Percentiles rank a stretch among this genome's conserved stretches.
Conservation (phyloP, 2,329 filamentous ascomycete species). For the Aspergillus spinulosporus region DNA sequence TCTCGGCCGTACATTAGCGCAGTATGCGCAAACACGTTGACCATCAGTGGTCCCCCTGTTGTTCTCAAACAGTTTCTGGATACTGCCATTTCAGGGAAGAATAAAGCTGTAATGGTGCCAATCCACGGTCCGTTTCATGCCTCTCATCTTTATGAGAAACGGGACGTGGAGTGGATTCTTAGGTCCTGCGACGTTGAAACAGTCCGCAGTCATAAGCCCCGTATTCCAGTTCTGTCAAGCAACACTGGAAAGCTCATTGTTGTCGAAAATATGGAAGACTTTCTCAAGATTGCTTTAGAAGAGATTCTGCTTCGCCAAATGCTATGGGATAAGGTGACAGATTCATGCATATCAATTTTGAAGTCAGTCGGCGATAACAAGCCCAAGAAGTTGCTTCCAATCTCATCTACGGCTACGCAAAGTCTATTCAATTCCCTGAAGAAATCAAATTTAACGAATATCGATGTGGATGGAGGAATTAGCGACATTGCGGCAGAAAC, state of each 20-base stretch:
- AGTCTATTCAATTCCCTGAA: constrained; percentile 35
- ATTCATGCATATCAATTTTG: constrained; percentile 31
- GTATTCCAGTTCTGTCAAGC: constrained; percentile 41
- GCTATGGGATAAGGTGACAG: constrained; percentile 46
- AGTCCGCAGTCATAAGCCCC: constrained; percentile 29
- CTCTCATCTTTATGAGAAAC: constrained; percentile 53
- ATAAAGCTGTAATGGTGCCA: constrained; percentile 54
- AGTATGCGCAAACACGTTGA: constrained; percentile 59
- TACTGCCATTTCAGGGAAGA: constrained; percentile 49
- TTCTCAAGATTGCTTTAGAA: constrained; percentile 36
- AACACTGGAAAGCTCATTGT: constrained; percentile 36
- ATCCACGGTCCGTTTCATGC: constrained; percentile 63
- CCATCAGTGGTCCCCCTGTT: constrained; percentile 59
- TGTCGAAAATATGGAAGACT: constrained; percentile 32
- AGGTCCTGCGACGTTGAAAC: constrained; percentile 33
- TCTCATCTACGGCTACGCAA: constrained; percentile 36
- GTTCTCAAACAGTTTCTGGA: constrained; percentile 56
- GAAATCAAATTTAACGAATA: constrained; percentile 27
- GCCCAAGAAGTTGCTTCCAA: constrained; percentile 30
- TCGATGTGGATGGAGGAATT: constrained; percentile 30
- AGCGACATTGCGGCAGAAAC: constrained; percentile 28
- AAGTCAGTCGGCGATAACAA: constrained; percentile 16
- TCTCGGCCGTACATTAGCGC: constrained; percentile 60
- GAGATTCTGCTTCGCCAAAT: constrained; percentile 42
- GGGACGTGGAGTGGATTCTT: constrained; percentile 55